Evolutionary conservation across 331 rosid genomes (phyloP).

Genomic region (Erythrophleum ivorense): DNA sequence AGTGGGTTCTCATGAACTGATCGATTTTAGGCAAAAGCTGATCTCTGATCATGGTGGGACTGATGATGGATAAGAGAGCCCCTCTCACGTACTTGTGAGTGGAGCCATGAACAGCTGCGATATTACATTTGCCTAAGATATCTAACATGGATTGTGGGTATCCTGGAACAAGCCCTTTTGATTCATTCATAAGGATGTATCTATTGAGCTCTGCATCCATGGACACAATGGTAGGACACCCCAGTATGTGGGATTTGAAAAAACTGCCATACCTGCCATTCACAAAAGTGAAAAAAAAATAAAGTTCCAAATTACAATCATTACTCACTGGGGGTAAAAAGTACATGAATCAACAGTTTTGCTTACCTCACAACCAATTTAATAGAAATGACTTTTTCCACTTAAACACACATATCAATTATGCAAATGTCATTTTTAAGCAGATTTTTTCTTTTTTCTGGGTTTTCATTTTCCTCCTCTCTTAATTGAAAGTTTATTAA

Average conservation of each 20-base stretch:
- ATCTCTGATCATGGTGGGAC: slow-evolving; percentile 68
- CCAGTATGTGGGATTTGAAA: slow-evolving; percentile 95
- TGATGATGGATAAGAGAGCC: slow-evolving; percentile 77
- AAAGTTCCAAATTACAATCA: slow-evolving; percentile 24
- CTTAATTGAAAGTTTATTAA: not conserved
- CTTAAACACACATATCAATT: slow-evolving; percentile 17
- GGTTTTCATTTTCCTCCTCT: not conserved
- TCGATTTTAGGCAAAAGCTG: slow-evolving; percentile 85
- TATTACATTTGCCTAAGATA: slow-evolving; percentile 84
- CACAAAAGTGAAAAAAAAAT: slow-evolving; percentile 11
- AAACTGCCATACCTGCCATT: slow-evolving; percentile 86
- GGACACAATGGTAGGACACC: slow-evolving; percentile 94
- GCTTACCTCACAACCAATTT: slow-evolving; percentile 39
- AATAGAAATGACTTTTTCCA: not conserved
- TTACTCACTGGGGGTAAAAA: slow-evolving; percentile 42
- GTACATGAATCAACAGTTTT: slow-evolving; percentile 43
- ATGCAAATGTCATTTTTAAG: slow-evolving; percentile 23
- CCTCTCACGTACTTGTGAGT: slow-evolving; percentile 94
- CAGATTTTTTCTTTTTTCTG: not conserved
- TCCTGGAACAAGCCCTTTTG: slow-evolving; percentile 96
- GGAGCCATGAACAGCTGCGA: slow-evolving; percentile 97
- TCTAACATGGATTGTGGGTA: slow-evolving; percentile 98
- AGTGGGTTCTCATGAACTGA: slow-evolving; percentile 74
- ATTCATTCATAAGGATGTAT: slow-evolving; percentile 88
- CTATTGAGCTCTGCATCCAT: slow-evolving; percentile 96